phyloP scores from a whole-genome alignment of 2,329 filamentous ascomycete genomes.

The Phoma sp. region DNA sequence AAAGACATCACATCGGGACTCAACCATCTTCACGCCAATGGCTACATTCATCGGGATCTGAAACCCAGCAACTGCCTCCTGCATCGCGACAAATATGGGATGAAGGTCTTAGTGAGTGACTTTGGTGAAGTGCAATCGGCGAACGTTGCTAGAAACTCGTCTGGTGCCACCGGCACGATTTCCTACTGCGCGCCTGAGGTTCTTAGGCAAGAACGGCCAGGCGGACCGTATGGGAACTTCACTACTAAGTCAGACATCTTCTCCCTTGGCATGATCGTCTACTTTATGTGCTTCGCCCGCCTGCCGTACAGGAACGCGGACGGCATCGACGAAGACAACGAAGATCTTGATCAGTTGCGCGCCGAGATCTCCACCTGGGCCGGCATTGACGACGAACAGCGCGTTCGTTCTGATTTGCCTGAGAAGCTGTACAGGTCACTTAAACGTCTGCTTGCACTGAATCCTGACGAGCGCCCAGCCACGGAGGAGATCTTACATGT shows the following conservation, averaged over 20 bases:
- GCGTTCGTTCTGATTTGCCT: constrained; percentile 81
- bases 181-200: constrained; percentile 98
- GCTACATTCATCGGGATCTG: constrained; percentile 94
- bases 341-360: constrained; percentile 85
- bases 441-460: constrained; percentile 78
- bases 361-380: constrained; percentile 87
- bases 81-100: constrained; percentile 74
- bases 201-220: constrained; percentile 67
- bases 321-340: constrained; percentile 85
- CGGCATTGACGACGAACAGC: constrained; percentile 81
- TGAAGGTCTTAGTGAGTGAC: constrained; percentile 90
- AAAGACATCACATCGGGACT: constrained; percentile 92
- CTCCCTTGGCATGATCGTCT: constrained; percentile 96
- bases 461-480: constrained; percentile 78
- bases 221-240: constrained; percentile 86
- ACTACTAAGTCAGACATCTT: constrained; percentile 99
- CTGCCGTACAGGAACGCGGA: constrained; percentile 88
- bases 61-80: constrained; percentile 96
- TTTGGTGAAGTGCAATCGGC: constrained; percentile 96
- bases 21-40: constrained; percentile 85
- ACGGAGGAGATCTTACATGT: constrained; percentile 84
- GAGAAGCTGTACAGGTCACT: constrained; percentile 85
- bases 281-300: constrained; percentile 94
- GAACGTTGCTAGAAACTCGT: constrained; percentile 82
- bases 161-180: constrained; percentile 92